Base-by-base conservation (phyloP, 371 early-diverging fungal genomes). In the Syncephalastrum sp. region DNA sequence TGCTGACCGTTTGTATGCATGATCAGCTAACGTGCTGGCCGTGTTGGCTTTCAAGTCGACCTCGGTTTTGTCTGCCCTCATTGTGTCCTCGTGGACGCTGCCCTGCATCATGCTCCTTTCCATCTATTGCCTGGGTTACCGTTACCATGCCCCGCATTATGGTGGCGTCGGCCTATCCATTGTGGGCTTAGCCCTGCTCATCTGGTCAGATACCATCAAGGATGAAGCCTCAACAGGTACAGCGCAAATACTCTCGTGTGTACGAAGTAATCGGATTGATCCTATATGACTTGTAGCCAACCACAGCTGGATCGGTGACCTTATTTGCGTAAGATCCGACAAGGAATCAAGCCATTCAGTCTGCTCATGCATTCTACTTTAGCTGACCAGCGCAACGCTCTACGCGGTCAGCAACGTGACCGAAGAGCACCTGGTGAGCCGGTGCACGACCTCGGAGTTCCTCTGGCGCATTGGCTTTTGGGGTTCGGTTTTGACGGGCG, bases 291-390 rank as follows among this genome's bases (percentile, higher is more conserved):
- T 17, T 42, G 10, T 61, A 69, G 72, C 17, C 12, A 72, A 77
- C 19, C 77, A 77, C 52, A 71, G 70, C 49, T 77, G 77, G 77
- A 64, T 73, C 42, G 77, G 77, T 21, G 77, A 77, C 57, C 17
- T 77, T 6, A 60, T 72, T 19, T 73, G 77, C 50, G 77, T 77
- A 69, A 47, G 60, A 2, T 33, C 5, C 13, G 14, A 47, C 14
- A 17, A n/a, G n/a, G 50, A 21, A 27, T 21, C 41, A 6, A 42
- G 41, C 25, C 15, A 29, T 55, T 8, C 47, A 24, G n/a, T 15
- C 44, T 13, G 10, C 6, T 27, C 1, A n/a, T 5, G 10, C 38
- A 38, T 49, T 21, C 24, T 16, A 15, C 38, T 29, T 25, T 56
- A 77, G 77, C 50, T 77, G 51, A 23, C 54, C 2, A 72, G 77